Conservation (phyloP, 441 rosid species). For the Mallotus japonicus region DNA sequence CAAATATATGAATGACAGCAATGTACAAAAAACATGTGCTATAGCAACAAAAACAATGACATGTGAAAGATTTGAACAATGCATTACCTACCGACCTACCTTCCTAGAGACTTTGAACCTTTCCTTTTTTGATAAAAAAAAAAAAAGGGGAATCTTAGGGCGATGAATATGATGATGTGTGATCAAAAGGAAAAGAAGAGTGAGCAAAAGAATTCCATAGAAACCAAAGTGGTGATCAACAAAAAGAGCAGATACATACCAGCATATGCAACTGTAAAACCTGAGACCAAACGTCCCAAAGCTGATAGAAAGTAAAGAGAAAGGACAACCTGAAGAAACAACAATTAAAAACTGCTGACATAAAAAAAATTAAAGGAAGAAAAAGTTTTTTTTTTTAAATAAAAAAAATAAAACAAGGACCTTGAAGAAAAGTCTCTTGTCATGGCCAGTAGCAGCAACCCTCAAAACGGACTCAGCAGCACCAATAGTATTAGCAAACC, state of each 20-base stretch:
- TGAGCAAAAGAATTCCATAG: too few species aligned
- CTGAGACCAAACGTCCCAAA: constrained; percentile 75
- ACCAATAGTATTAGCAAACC: constrained; percentile 88
- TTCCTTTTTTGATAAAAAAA: not conserved
- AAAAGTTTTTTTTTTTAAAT: not conserved
- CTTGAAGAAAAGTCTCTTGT: constrained; percentile 79
- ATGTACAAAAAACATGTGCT: too few species aligned
- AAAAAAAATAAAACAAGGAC: constrained; percentile 19
- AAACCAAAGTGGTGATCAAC: too few species aligned
- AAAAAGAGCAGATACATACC: constrained; percentile 36
- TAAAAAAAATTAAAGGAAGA: too few species aligned
- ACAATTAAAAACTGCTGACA: not conserved
- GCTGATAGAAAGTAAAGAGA: constrained; percentile 73
- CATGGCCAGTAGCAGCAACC: constrained; percentile 95
- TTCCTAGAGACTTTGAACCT: too few species aligned
- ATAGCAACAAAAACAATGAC: too few species aligned
- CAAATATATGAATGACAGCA: too few species aligned
- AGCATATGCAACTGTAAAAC: constrained; percentile 84
- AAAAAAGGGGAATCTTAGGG: not conserved
- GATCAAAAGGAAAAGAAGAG: too few species aligned
- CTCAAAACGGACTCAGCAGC: constrained; percentile 92
- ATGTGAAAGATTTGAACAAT: not conserved
- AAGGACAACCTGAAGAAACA: constrained; percentile 60
- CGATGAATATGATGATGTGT: too few species aligned
- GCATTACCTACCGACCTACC: too few species aligned